Evolutionary conservation across 164 flowering plant genomes (phyloP).

Genomic region (Aristolochia contorta): DNA sequence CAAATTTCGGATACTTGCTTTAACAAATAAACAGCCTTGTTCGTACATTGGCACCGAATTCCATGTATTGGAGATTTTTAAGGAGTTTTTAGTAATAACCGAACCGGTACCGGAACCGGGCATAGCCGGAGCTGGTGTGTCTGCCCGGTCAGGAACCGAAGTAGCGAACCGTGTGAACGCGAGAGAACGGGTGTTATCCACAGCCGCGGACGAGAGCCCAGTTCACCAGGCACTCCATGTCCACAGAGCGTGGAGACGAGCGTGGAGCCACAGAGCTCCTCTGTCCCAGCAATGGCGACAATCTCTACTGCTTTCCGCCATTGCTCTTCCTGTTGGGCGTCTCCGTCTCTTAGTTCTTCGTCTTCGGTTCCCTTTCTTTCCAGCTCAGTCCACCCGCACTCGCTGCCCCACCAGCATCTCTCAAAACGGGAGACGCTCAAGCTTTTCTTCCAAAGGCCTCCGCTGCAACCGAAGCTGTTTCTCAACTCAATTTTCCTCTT

Average conservation of each 20-base stretch:
- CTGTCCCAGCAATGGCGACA: conserved; percentile 25
- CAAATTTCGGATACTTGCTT: no score
- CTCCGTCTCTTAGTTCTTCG: conserved; percentile 13
- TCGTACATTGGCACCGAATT: no score
- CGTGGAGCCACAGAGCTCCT: background rate
- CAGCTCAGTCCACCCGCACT: conserved; percentile 2
- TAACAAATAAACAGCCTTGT: no score
- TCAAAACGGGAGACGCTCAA: conserved; percentile 4
- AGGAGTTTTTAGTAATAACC: no score
- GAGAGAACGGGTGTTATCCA: no score
- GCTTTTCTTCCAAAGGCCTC: background rate
- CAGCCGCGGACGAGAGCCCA: no score
- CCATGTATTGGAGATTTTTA: no score
- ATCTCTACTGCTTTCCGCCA: conserved; percentile 23
- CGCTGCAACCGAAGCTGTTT: conserved; percentile 18
- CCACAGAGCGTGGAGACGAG: background rate
- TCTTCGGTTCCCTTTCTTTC: conserved; percentile 6
- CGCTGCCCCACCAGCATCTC: conserved; percentile 3
- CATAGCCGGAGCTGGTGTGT: no score
- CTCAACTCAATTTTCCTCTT: conserved; percentile 45
- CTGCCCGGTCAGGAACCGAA: no score
- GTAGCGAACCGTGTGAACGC: no score
- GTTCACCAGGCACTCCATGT: no score
- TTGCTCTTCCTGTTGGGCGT: conserved; percentile 7
- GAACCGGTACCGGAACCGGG: no score